phyloP scores from a whole-genome alignment of 768 basidiomycete species.

The Gloeopeniophorella convolvens region DNA sequence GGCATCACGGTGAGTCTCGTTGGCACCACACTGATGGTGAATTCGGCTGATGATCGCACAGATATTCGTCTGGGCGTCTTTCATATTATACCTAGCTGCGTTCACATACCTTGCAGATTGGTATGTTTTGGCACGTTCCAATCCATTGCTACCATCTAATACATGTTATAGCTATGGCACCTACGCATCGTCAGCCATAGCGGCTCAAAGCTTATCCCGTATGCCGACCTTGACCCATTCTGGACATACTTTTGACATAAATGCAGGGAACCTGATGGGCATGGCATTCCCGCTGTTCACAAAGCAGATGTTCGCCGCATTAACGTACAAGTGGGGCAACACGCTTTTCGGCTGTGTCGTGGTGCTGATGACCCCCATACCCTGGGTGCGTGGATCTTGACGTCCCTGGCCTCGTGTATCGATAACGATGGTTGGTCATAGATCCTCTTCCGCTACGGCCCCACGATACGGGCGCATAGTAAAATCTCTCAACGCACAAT shows the following conservation, averaged over 20 bases:
- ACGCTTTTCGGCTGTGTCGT: slow-evolving; percentile 38
- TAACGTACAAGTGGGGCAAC: slow-evolving; percentile 47
- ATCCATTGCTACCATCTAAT: neutral
- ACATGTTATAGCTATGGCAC: slow-evolving; percentile 30
- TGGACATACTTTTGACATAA: neutral
- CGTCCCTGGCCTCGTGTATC: neutral
- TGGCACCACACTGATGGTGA: neutral
- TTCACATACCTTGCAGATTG: slow-evolving; percentile 48
- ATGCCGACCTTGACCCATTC: slow-evolving; percentile 14
- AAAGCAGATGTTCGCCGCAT: slow-evolving; percentile 35
- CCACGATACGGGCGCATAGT: slow-evolving; percentile 5
- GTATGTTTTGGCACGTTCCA: slow-evolving; percentile 24
- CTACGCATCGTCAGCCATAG: slow-evolving; percentile 50
- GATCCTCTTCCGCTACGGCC: slow-evolving; percentile 12
- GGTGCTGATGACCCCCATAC: slow-evolving; percentile 38
- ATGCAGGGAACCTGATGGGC: slow-evolving; percentile 34
- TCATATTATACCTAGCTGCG: slow-evolving; percentile 39
- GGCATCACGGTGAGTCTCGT: slow-evolving; percentile 35
- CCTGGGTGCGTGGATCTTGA: slow-evolving; percentile 30
- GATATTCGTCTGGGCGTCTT: slow-evolving; percentile 35
- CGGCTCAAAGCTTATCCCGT: slow-evolving; percentile 45
- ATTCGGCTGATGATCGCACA: slow-evolving; percentile 10
- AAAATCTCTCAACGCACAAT: slow-evolving; percentile 9
- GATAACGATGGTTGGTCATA: neutral
- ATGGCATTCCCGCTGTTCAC: slow-evolving; percentile 47